Evolutionary conservation across 2,329 filamentous ascomycete genomes (phyloP), one percentile per base, ranked within the genome.

Genomic region (Ophiostoma perfectum): DNA sequence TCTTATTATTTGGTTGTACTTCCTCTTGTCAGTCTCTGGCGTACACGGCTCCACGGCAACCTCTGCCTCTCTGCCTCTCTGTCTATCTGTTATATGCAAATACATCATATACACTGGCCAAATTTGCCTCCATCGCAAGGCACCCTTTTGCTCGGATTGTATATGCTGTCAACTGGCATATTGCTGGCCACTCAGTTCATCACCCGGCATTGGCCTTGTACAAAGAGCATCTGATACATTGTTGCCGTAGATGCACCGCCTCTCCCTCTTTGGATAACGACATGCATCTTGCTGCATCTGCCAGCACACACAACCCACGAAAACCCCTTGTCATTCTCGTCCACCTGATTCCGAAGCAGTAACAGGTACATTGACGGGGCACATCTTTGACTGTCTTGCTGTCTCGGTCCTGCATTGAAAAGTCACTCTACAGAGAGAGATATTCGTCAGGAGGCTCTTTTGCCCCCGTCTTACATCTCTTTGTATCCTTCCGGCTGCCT

Each of bases 251-350:
- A 27, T 55, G n/a, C 49, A 55, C 49, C 12, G 49, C 49, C 49
- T 27, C 27, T 27, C 27, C 18, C n/a, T 27, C 49, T 55, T 18
- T 7, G 18, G 18, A 55, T 55, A 55, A 27, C 27, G 49, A n/a
- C 7, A 55, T 55, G 49, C n/a, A 55, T 55, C 49, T 55, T 27
- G n/a, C 47, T 55, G 18, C 49, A 55, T 55, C 49, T 55, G 49
- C 49, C 49, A 55, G 27, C 27, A 55, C 49, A 55, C 49, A 55
- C 18, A 55, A 11, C 18, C 11, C 49, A 55, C 27, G n/a, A 8
- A n/a, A 27, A n/a, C 49, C 49, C 49, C 27, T n/a, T 47, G 12
- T 47, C 27, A 4, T 55, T 27, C 49, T 55, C 18, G 49, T 55
- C n/a, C 49, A 18, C 27, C 18, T 11, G 8, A n/a, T 55, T 27